Base-by-base conservation (phyloP, 139 green algal species). In the Volvox reticuliferus region DNA sequence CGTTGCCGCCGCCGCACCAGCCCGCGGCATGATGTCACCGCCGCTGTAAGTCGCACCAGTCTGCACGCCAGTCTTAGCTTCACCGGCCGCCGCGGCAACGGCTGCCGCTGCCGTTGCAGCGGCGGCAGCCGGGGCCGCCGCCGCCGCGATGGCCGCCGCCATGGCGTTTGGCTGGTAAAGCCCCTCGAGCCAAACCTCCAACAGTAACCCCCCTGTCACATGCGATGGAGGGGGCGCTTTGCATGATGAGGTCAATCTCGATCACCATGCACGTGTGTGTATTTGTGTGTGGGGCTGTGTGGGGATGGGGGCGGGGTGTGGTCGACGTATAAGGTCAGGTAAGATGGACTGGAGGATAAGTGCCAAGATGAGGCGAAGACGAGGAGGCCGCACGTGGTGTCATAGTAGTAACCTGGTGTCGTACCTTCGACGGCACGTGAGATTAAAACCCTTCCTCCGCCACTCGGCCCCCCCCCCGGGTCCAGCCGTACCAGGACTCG, bases 181-280 rank as follows among this genome's bases (percentile, higher is more conserved):
- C 13, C 83, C 78, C 67, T 79, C 63, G n/a, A 82, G 61, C 62
- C 68, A 95, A 65, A 97, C 95, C 83, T 97, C 94, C 55, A 99
- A 89, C 55, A 98, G 91, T 3, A 99, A 91, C 77, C 96, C 94
- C 19, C 92, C 84, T 89, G 84, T 20, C 65, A 16, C 12, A 73
- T 55, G 44, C 44, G 44, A 55, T 14, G 44, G 44, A 55, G 5
- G 44, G 44, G 9, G 44, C 5, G 44, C 44, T 5, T 5, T 9
- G 9, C 44, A 9, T 55, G 9, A 55, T 55, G 44, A 55, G 5
- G 44, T 55, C 44, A 55, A 55, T 5, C 9, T 14, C 44, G 44
- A 55, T n/a, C n/a, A 55, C 44, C 44, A 55, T 55, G 9, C n/a
- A n/a, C n/a, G n/a, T n/a, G n/a, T n/a, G n/a, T n/a, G n/a, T n/a